Evolutionary conservation across 2,329 filamentous ascomycete species (phyloP).

Genomic region (Macroventuria anomochaeta): DNA sequence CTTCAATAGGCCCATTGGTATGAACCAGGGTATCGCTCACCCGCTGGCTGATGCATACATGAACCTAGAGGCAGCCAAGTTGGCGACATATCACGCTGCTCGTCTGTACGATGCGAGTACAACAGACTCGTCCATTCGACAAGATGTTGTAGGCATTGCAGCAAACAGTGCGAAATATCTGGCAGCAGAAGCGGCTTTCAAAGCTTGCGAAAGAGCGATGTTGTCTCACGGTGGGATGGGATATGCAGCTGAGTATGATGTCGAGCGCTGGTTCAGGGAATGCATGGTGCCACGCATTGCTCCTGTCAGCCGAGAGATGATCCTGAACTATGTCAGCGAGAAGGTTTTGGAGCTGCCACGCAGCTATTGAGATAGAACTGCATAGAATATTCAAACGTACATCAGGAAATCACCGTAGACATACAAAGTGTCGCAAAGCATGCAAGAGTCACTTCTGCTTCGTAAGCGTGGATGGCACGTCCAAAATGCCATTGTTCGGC

Average conservation of each 20-base stretch:
- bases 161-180: slow-evolving; percentile 65
- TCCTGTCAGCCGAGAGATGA: slow-evolving; percentile 72
- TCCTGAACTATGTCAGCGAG: slow-evolving; percentile 74
- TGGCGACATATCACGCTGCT: slow-evolving; percentile 67
- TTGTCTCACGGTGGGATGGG: slow-evolving; percentile 68
- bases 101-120: slow-evolving; percentile 61
- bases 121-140: slow-evolving; percentile 22
- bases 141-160: slow-evolving; percentile 59
- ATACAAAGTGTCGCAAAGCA: not conserved
- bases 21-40: slow-evolving; percentile 66
- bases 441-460: not conserved
- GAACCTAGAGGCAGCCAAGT: slow-evolving; percentile 66
- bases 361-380: slow-evolving; percentile 62
- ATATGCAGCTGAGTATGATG: slow-evolving; percentile 68
- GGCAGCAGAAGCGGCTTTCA: slow-evolving; percentile 67
- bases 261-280: slow-evolving; percentile 66
- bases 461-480: not conserved
- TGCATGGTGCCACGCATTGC: slow-evolving; percentile 66
- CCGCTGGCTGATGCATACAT: slow-evolving; percentile 66
- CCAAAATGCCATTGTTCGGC: not conserved
- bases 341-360: slow-evolving; percentile 70
- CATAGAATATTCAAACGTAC: too few relatives aligned
- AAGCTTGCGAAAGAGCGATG: slow-evolving; percentile 63
- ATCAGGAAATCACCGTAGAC: not conserved
- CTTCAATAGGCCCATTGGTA: slow-evolving; percentile 64